Evolutionary conservation across 495 filamentous ascomycete genomes (phyloP), one percentile per base, ranked within the genome.

Genomic region (Daldinia caldariorum): DNA sequence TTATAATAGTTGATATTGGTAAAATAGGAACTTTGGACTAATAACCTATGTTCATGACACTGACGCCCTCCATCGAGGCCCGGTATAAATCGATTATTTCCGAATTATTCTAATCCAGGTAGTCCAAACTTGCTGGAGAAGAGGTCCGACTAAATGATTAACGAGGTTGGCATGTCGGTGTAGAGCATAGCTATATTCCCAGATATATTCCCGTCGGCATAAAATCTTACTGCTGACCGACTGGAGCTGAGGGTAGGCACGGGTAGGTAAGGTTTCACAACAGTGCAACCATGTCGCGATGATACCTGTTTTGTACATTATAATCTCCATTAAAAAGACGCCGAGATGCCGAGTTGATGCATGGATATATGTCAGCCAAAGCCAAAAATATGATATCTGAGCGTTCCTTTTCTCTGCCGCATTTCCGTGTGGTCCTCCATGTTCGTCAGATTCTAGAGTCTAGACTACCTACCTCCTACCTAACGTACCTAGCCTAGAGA

Each of bases 311-410:
- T 47, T 55, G 53, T 58, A 34, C 41, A 62, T 68, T 18, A 43
- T 5, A 55, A 16, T 51, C 10, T 37, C 49, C 51, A 39, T 49
- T n/a, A 68, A 18, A 54, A 66, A 26, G 26, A 70, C 43, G 3
- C 73, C 73, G 70, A 71, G 58, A 62, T 69, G 47, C 73, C 73
- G 73, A 73, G 32, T 31, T 54, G 50, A 45, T 43, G 63, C 73
- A 65, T 57, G 35, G 22, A 37, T 47, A 43, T 45, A 20, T 69
- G 72, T 66, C 41, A 68, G 49, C 35, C 13, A 35, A n/a, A 22
- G 4, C 29, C 39, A 26, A 61, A 75, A 61, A 75, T 64, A n/a
- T 70, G 62, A 62, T 69, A 65, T 45, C 41, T 67, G 59, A 71
- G 61, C 14, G 59, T 1, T 39, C 29, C 5, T 10, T 37, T 54